Percentiles rank a stretch among this genome's conserved stretches.
These are phyloP conservation scores for Phaeolepiota aurea DNA, from an alignment of 768 basidiomycete species.

Conservation along the genomic window DNA sequence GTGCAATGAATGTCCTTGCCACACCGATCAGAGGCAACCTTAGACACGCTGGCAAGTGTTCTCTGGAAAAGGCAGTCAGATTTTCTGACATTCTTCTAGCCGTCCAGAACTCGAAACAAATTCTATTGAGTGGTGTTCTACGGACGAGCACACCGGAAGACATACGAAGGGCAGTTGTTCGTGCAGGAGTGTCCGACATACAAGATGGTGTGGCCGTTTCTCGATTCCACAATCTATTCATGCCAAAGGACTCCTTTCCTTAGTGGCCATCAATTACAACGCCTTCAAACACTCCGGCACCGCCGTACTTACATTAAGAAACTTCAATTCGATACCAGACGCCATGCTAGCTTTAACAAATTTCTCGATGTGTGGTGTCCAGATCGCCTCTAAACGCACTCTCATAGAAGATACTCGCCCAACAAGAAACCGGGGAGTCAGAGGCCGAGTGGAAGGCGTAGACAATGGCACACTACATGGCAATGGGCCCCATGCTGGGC, in stretches of 20 bases:
- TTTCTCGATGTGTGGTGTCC: slow-evolving; percentile 36
- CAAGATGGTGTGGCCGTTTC: slow-evolving; percentile 26
- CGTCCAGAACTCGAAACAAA: slow-evolving; percentile 22
- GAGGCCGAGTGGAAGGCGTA: slow-evolving; percentile 19
- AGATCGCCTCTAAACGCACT: slow-evolving; percentile 24
- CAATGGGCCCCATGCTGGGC: slow-evolving; percentile 44
- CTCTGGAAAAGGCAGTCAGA: too few species aligned
- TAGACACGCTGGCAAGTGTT: too few species aligned
- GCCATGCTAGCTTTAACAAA: slow-evolving; percentile 34
- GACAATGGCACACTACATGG: slow-evolving; percentile 18
- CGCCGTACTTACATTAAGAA: neutral
- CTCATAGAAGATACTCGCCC: slow-evolving; percentile 3
- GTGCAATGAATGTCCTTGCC: too few species aligned
- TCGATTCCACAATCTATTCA: neutral
- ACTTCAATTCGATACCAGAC: slow-evolving; percentile 4
- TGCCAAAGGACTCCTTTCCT: slow-evolving; percentile 2
- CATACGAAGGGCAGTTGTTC: slow-evolving; percentile 34
- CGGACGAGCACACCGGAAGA: slow-evolving; percentile 46
- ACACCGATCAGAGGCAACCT: too few species aligned
- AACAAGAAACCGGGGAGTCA: slow-evolving; percentile 17
- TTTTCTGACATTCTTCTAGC: neutral
- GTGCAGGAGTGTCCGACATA: slow-evolving; percentile 35
- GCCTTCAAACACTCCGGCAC: slow-evolving; percentile 51
- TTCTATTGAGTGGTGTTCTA: slow-evolving; percentile 43
- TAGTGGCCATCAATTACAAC: slow-evolving; percentile 54